phyloP scores from a whole-genome alignment of 192 early-diverging fungal species.

The Pilobolus umbonatus region DNA sequence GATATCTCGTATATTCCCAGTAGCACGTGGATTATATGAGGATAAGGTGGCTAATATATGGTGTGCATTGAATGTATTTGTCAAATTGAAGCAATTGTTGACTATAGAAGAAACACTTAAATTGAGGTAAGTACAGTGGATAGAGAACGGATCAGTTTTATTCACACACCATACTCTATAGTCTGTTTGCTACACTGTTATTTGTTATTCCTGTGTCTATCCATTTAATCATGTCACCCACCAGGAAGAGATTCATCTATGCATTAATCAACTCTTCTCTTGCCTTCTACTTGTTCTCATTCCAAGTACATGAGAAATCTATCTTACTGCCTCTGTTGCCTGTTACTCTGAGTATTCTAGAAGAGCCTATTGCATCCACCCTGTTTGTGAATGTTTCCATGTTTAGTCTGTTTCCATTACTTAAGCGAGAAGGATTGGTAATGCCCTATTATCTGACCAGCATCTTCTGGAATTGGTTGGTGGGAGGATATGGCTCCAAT shows the following conservation, averaged over 20 bases:
- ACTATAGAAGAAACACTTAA: conserved; percentile 53
- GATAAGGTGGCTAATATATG: conserved; percentile 99
- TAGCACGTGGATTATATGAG: conserved; percentile 91
- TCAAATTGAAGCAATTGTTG: conserved; percentile 78
- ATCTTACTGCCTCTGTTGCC: conserved; percentile 85
- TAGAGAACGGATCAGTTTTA: not conserved
- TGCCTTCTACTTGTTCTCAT: conserved; percentile 94
- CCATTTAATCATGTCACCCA: conserved; percentile 58
- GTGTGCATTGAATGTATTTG: conserved; percentile 83
- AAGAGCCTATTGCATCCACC: conserved; percentile 56
- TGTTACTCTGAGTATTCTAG: conserved; percentile 64
- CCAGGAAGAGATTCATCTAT: conserved; percentile 57
- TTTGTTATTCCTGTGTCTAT: conserved; percentile 70
- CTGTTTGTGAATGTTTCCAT: conserved; percentile 79
- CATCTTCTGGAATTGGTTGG: conserved; percentile 74
- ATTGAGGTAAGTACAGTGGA: conserved; percentile 50
- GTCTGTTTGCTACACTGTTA: conserved; percentile 61
- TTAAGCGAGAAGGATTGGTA: conserved; percentile 68
- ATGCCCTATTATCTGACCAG: conserved; percentile 67
- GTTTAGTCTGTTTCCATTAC: conserved; percentile 87
- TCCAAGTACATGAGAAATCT: conserved; percentile 98
- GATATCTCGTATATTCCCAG: conserved; percentile 81
- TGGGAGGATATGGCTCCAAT: conserved; percentile 6
- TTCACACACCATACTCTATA: conserved; percentile 13
- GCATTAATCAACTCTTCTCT: conserved; percentile 71